These are phyloP conservation scores for Lepidium didymum DNA, from an alignment of 345 rosid species.

Conservation along the genomic window DNA sequence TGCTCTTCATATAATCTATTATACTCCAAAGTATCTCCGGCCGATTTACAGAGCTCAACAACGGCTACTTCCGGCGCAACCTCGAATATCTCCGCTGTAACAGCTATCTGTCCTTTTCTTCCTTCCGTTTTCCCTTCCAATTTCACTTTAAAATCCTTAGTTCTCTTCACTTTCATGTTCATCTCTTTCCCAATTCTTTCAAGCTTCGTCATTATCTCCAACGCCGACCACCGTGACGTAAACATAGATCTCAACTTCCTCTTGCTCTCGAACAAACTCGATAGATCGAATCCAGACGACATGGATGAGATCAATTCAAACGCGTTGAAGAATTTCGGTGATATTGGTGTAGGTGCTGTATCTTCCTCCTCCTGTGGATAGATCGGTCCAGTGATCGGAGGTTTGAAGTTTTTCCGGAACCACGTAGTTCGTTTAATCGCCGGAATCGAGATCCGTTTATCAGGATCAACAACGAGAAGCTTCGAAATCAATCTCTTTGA, in stretches of 20 bases:
- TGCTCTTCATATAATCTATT: conserved; percentile 48
- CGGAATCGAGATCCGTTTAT: conserved; percentile 48
- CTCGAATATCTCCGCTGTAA: conserved; percentile 64
- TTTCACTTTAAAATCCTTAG: conserved; percentile 44
- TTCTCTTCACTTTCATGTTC: conserved; percentile 41
- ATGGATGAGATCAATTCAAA: conserved; percentile 67
- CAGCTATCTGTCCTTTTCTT: conserved; percentile 45
- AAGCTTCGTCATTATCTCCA: conserved; percentile 41
- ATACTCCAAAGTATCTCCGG: conserved; percentile 64
- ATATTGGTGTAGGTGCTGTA: not conserved
- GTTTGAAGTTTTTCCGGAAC: conserved; percentile 45
- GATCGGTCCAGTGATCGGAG: conserved; percentile 22
- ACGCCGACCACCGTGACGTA: conserved; percentile 50
- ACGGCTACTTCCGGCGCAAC: conserved; percentile 59
- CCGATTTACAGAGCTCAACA: conserved; percentile 59
- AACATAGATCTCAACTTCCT: conserved; percentile 45
- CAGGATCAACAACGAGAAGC: conserved; percentile 60
- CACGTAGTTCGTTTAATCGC: conserved; percentile 59
- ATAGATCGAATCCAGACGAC: conserved; percentile 75
- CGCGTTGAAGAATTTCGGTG: conserved; percentile 51
- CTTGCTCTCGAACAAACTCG: conserved; percentile 58
- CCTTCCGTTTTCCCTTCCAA: conserved; percentile 45
- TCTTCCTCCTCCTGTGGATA: not conserved
- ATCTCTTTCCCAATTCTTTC: conserved; percentile 45
- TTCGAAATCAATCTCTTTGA: conserved; percentile 47